phyloP scores from a whole-genome alignment of 1,139 yeast species.

The Wickerhamomyces sp. region DNA sequence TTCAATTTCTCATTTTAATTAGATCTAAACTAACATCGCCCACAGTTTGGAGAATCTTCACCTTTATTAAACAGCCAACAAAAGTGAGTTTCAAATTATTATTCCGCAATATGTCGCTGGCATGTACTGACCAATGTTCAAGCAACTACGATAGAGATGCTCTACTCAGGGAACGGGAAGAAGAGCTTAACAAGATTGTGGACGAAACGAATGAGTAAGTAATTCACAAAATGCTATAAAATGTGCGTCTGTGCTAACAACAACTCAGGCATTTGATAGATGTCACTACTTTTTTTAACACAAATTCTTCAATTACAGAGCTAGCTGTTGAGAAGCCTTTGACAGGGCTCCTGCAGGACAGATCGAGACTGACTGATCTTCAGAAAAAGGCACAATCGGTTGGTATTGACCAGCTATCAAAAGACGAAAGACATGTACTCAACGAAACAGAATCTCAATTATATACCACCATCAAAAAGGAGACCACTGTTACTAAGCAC shows the following conservation, averaged over 20 bases:
- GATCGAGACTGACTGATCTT: slow-evolving; percentile 4
- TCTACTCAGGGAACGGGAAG: slow-evolving; percentile 28
- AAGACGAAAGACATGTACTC: slow-evolving; percentile 7
- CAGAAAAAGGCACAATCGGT: slow-evolving; percentile 6
- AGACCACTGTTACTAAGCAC: slow-evolving; percentile 8
- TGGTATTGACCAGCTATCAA: slow-evolving; percentile 6
- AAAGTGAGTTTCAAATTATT: slow-evolving; percentile 11
- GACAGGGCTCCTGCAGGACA: slow-evolving; percentile 9
- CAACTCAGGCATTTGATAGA: slow-evolving; percentile 15
- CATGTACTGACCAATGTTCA: background rate
- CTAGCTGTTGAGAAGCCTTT: slow-evolving; percentile 9
- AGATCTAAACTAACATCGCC: slow-evolving; percentile 19
- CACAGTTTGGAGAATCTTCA: slow-evolving; percentile 28
- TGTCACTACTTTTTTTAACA: slow-evolving; percentile 20
- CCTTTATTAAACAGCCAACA: slow-evolving; percentile 23
- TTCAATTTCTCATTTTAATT: too few relatives aligned
- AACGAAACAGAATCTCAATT: slow-evolving; percentile 7
- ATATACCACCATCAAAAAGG: slow-evolving; percentile 8
- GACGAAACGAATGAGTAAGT: slow-evolving; percentile 33
- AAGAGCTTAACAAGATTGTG: slow-evolving; percentile 33
- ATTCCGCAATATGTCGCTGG: too few relatives aligned
- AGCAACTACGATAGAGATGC: slow-evolving; percentile 27
- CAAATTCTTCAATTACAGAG: slow-evolving; percentile 9
- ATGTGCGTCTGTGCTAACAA: too few relatives aligned
- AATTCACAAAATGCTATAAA: too few relatives aligned